Evolutionary conservation across 331 rosid species (phyloP).

Genomic region (Spiraea crenata): DNA sequence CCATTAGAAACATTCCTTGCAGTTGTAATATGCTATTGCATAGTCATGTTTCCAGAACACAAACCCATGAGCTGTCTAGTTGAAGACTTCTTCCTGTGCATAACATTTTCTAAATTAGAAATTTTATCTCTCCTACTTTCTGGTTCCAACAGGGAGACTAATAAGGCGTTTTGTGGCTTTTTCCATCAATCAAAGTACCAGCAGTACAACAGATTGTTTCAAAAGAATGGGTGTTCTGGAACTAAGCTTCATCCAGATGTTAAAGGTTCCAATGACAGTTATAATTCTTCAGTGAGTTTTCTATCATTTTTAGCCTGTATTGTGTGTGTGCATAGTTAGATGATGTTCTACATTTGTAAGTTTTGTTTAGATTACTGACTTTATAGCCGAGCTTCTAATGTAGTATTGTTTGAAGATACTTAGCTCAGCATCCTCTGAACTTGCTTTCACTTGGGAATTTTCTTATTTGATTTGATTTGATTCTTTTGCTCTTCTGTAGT

Average conservation of each 20-base stretch:
- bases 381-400: neutral
- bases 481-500: conserved; percentile 26
- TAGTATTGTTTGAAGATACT: neutral
- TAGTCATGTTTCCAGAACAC: conserved; percentile 1
- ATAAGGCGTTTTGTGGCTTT: conserved; percentile 93
- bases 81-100: neutral
- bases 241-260: conserved; percentile 12
- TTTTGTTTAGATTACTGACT: conserved; percentile 5
- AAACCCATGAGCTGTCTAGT: neutral
- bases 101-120: conserved; percentile 6
- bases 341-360: neutral
- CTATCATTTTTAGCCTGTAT: conserved; percentile 7
- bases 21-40: neutral
- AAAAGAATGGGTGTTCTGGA: conserved; percentile 32
- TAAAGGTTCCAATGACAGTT: conserved; percentile 13
- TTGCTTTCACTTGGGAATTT: neutral
- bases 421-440: neutral
- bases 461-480: conserved; percentile 15
- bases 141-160: conserved; percentile 70
- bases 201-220: conserved; percentile 36
- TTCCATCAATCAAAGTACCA: conserved; percentile 41
- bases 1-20: neutral
- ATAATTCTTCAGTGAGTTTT: conserved; percentile 20
- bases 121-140: conserved; percentile 20
- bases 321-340: conserved; percentile 23